phyloP scores from a whole-genome alignment of 2,329 filamentous ascomycete genomes.

The Colletotrichum chrysophilum region DNA sequence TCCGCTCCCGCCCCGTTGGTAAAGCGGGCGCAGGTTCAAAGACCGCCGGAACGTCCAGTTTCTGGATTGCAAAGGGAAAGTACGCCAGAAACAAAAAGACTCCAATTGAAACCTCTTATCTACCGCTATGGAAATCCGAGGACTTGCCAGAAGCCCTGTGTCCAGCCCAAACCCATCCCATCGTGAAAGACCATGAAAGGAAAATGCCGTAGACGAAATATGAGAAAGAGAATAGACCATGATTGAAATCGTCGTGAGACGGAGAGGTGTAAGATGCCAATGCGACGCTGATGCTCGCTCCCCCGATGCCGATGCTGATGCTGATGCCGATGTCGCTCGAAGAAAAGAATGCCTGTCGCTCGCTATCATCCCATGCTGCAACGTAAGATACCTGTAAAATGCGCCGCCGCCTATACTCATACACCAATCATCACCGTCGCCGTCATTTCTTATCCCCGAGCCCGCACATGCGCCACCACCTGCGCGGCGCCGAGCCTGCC shows the following conservation, averaged over 20 bases:
- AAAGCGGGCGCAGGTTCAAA: neutral
- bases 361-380: neutral
- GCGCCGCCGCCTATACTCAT: neutral
- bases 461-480: conserved; percentile 40
- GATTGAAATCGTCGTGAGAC: neutral
- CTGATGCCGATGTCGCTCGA: neutral
- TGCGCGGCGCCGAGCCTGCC: neutral
- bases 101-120: neutral
- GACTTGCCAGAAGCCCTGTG: neutral
- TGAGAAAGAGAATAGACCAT: neutral
- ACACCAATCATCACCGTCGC: conserved; percentile 60
- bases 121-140: neutral
- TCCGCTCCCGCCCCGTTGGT: neutral
- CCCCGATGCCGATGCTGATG: neutral
- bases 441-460: conserved; percentile 29
- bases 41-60: neutral
- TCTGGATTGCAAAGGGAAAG: neutral
- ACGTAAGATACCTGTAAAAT: neutral
- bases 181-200: neutral
- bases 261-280: neutral
- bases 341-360: neutral
- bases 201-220: neutral
- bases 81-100: neutral
- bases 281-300: neutral
- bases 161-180: neutral